Conservation (phyloP, 2,329 filamentous ascomycete species). For the Uncinocarpus reesii region DNA sequence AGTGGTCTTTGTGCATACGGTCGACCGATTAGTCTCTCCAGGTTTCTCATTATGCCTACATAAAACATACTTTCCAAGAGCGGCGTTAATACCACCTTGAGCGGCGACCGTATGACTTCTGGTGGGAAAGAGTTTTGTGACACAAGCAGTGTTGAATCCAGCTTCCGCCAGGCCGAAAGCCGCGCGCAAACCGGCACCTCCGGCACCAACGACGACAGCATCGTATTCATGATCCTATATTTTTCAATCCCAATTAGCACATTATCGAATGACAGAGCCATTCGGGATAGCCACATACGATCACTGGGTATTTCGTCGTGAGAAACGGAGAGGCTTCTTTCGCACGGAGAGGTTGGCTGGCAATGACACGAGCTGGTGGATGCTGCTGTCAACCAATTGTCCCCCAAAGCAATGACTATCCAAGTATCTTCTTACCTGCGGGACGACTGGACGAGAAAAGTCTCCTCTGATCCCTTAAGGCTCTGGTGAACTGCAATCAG, state of each 20-base stretch:
- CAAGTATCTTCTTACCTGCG: constrained; percentile 46
- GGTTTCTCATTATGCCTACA: neutral
- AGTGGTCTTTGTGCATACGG: constrained; percentile 46
- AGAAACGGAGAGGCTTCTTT: constrained; percentile 86
- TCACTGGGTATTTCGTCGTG: constrained; percentile 84
- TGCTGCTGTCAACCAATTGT: neutral
- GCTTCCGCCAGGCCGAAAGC: constrained; percentile 55
- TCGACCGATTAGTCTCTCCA: constrained; percentile 14
- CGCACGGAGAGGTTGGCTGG: constrained; percentile 73
- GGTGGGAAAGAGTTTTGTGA: constrained; percentile 55
- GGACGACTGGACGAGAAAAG: constrained; percentile 80
- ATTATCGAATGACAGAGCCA: neutral
- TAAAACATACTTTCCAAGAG: constrained; percentile 40
- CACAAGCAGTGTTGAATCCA: constrained; percentile 55
- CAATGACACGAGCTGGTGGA: constrained; percentile 65
- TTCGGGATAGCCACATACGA: constrained; percentile 49
- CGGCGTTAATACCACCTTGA: constrained; percentile 55
- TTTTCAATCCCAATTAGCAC: constrained; percentile 7
- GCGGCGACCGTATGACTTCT: constrained; percentile 57
- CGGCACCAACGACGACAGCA: constrained; percentile 70
- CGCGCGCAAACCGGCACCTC: constrained; percentile 53
- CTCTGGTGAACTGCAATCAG: constrained; percentile 50
- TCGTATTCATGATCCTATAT: constrained; percentile 90
- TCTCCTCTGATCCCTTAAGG: constrained; percentile 56
- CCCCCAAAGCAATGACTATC: constrained; percentile 20